These are phyloP conservation scores for Alternaria arbusti DNA, from an alignment of 2,329 filamentous ascomycete genomes.

Conservation along the genomic window DNA sequence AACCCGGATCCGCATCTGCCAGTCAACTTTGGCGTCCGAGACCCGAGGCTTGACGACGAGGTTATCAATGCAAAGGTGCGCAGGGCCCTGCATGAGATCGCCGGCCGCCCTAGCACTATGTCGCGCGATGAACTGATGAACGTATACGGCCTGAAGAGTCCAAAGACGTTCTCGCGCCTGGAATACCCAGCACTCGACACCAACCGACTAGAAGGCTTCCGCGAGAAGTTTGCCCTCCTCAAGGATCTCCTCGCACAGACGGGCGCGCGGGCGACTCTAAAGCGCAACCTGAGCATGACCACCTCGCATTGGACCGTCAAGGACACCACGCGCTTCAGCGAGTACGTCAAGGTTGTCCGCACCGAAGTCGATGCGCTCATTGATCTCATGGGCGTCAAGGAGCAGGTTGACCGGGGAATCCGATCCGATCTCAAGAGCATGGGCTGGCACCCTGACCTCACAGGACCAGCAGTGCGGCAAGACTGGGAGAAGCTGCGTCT, in stretches of 20 bases:
- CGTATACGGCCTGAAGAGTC: slow-evolving; percentile 54
- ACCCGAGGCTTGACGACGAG: slow-evolving; percentile 52
- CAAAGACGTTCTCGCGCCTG: slow-evolving; percentile 47
- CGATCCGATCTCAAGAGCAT: slow-evolving; percentile 54
- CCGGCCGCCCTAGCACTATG: slow-evolving; percentile 49
- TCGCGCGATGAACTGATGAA: slow-evolving; percentile 54
- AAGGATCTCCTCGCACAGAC: slow-evolving; percentile 46
- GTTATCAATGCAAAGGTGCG: slow-evolving; percentile 48
- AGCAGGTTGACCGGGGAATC: slow-evolving; percentile 53
- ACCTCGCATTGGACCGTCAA: slow-evolving; percentile 51
- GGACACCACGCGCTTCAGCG: slow-evolving; percentile 50
- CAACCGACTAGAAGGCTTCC: slow-evolving; percentile 53
- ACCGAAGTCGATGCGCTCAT: slow-evolving; percentile 55
- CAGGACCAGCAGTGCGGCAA: slow-evolving; percentile 35
- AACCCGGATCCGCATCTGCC: slow-evolving; percentile 55
- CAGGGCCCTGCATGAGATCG: slow-evolving; percentile 53
- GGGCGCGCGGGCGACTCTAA: slow-evolving; percentile 42
- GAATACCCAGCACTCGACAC: slow-evolving; percentile 53
- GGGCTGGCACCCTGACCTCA: slow-evolving; percentile 57
- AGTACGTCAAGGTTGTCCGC: slow-evolving; percentile 50
- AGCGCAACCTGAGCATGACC: slow-evolving; percentile 45
- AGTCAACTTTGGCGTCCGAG: slow-evolving; percentile 53
- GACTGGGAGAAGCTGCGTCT: slow-evolving; percentile 53
- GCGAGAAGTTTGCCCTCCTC: slow-evolving; percentile 53
- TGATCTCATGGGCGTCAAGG: slow-evolving; percentile 51